Conservation (phyloP, 176 grass and related monocot species). For the Paspalum notatum region DNA sequence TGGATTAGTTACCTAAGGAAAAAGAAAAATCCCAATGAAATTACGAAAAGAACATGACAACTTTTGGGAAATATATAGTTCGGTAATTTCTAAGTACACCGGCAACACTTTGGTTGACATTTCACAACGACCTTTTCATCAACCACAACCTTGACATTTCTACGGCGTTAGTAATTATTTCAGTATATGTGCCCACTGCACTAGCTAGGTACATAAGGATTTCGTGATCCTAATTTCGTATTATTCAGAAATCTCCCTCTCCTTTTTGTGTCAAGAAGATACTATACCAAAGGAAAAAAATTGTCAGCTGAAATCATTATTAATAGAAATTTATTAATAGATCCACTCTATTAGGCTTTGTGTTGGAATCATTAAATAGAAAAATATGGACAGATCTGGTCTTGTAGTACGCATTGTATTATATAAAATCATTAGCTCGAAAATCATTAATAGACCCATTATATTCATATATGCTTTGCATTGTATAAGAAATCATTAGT, state of each 20-base stretch:
- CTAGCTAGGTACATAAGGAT: neutral
- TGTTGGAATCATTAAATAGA: neutral
- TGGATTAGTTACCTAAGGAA: too few species aligned
- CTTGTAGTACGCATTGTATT: neutral
- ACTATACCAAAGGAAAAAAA: neutral
- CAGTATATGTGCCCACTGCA: too few species aligned
- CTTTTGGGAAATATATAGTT: too few species aligned
- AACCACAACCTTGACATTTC: too few species aligned
- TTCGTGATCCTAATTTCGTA: neutral
- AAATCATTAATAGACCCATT: neutral
- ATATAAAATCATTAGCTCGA: neutral
- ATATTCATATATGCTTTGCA: neutral
- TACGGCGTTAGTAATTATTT: too few species aligned
- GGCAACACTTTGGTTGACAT: too few species aligned
- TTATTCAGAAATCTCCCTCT: neutral
- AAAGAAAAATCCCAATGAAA: too few species aligned
- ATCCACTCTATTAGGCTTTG: neutral
- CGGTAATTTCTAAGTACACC: too few species aligned
- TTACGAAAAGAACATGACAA: too few species aligned
- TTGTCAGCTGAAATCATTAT: neutral
- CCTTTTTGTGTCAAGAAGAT: neutral
- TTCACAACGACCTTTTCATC: too few species aligned
- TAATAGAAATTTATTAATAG: neutral
- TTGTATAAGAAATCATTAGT: neutral
- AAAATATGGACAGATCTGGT: neutral